These are phyloP conservation scores for Ustilago curta DNA, from an alignment of 1,284 basidiomycete genomes.

Conservation along the genomic window DNA sequence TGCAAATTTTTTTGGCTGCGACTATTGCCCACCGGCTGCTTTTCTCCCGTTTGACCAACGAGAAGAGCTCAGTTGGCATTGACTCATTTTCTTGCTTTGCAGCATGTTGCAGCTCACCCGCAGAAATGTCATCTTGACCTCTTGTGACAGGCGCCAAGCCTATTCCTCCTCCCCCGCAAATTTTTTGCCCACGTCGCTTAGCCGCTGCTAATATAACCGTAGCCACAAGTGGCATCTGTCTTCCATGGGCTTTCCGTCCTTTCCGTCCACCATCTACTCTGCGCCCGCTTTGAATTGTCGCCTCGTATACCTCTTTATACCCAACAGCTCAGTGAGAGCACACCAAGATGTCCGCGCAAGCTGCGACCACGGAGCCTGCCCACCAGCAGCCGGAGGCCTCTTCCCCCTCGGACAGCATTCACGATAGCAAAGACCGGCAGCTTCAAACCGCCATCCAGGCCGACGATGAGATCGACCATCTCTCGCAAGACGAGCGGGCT, in stretches of 20 bases:
- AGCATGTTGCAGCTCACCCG: background rate
- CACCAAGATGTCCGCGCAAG: conserved; percentile 22
- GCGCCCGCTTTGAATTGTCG: too few species aligned
- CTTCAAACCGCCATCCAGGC: conserved; percentile 10
- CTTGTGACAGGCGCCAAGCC: background rate
- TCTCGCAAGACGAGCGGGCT: conserved; percentile 23
- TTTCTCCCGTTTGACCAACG: background rate
- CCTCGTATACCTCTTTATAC: background rate
- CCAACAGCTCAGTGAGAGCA: background rate
- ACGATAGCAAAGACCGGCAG: conserved; percentile 27
- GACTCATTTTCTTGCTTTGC: conserved; percentile 4
- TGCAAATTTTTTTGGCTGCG: conserved; percentile 1
- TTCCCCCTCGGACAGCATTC: conserved; percentile 26
- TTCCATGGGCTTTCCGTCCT: background rate
- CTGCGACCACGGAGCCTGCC: conserved; percentile 14
- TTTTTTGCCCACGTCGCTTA: background rate
- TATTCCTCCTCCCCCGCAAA: background rate
- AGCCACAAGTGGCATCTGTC: background rate
- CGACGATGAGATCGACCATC: conserved; percentile 33
- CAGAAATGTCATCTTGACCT: background rate
- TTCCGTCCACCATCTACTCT: background rate
- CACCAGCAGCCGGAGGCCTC: conserved; percentile 25
- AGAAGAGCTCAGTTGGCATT: background rate
- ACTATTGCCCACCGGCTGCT: background rate
- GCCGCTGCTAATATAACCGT: background rate